Percentiles rank a stretch among this genome's conserved stretches.
Conservation (phyloP, 306 rosid species). For the Dalbergia cochinchinensis region DNA sequence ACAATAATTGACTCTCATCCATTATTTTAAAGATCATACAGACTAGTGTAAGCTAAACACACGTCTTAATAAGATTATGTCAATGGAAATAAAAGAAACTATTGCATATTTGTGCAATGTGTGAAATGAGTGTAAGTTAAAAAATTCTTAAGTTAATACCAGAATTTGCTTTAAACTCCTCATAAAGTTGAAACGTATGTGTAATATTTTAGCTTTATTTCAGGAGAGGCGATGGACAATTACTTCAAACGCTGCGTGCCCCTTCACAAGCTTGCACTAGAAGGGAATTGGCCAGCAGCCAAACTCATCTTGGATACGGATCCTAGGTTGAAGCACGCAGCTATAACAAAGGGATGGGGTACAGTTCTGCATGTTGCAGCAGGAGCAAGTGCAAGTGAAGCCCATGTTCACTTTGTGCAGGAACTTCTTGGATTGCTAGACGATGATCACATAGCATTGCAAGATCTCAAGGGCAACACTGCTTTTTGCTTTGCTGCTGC, state of each 20-base stretch:
- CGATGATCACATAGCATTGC: not conserved
- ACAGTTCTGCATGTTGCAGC: slow-evolving; percentile 52
- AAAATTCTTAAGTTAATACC: too few species aligned
- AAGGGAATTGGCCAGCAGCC: slow-evolving; percentile 47
- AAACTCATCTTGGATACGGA: not conserved
- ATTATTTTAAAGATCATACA: too few species aligned
- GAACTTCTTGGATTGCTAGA: not conserved
- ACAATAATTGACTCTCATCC: too few species aligned
- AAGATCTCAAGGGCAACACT: slow-evolving; percentile 44
- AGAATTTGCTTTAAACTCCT: too few species aligned
- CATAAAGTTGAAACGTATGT: too few species aligned
- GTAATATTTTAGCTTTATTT: not conserved
- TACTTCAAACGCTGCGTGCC: slow-evolving; percentile 48
- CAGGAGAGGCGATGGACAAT: slow-evolving; percentile 10
- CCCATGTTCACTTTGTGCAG: slow-evolving; percentile 26
- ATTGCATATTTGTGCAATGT: too few species aligned
- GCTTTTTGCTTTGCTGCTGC: slow-evolving; percentile 52
- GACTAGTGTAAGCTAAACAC: too few species aligned
- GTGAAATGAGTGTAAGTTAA: too few species aligned
- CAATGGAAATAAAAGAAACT: too few species aligned
- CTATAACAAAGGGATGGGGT: slow-evolving; percentile 30
- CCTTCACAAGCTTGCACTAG: slow-evolving; percentile 43
- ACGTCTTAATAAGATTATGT: too few species aligned
- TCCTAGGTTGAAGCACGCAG: not conserved
- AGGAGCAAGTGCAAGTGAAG: slow-evolving; percentile 30